These are phyloP conservation scores for Sideroxylon spinosum DNA, from an alignment of 179 eudicot genomes.

Conservation along the genomic window DNA sequence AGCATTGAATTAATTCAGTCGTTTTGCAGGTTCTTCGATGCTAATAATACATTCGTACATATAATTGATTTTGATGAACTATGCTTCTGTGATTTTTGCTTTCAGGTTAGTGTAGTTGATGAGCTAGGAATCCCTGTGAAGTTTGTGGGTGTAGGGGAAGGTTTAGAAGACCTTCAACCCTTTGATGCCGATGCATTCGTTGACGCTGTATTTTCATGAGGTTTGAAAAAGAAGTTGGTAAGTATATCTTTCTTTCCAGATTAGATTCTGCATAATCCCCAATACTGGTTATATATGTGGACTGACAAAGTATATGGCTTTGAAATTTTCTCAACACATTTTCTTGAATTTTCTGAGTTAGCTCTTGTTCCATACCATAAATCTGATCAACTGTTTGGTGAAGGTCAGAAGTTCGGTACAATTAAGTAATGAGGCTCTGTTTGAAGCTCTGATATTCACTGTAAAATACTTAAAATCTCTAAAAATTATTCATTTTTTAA, in stretches of 20 bases:
- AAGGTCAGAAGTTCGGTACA: too few relatives aligned
- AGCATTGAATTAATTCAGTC: not conserved
- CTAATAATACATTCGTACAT: not conserved
- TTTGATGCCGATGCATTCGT: conserved; percentile 87
- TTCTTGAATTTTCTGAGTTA: not conserved
- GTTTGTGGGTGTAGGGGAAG: conserved; percentile 98
- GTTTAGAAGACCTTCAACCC: conserved; percentile 93
- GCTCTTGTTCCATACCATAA: not conserved
- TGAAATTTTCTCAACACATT: not conserved
- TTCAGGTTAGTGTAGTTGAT: conserved; percentile 90
- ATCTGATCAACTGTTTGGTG: too few relatives aligned
- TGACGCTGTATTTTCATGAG: conserved; percentile 74
- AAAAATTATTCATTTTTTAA: too few relatives aligned
- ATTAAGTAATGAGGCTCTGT: too few relatives aligned
- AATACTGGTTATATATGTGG: not conserved
- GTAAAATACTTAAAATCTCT: too few relatives aligned
- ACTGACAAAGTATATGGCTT: not conserved
- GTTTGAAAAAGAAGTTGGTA: conserved; percentile 6
- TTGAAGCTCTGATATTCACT: too few relatives aligned
- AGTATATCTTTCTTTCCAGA: not conserved
- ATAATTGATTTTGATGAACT: not conserved
- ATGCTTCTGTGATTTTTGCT: not conserved
- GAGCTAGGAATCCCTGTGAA: conserved; percentile 97
- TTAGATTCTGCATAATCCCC: not conserved
- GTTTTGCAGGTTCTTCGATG: not conserved